Evolutionary conservation across 495 filamentous ascomycete genomes (phyloP), one percentile per base, ranked within the genome.

Genomic region (Tuber brumale): DNA sequence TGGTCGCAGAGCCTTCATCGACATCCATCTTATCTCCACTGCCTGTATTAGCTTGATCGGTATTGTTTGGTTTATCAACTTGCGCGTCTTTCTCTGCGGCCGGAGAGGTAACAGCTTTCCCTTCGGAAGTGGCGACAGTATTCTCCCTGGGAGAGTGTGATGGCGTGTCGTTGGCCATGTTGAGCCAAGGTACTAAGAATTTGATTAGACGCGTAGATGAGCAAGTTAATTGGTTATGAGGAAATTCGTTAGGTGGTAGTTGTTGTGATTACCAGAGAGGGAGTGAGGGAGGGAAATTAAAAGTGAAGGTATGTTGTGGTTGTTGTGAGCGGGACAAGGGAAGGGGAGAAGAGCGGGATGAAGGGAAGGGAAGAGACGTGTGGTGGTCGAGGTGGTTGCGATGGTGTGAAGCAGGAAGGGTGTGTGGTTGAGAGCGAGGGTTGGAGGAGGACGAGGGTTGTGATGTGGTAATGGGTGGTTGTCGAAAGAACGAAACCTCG

Each of bases 121-220:
- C 57, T 66, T 66, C 57, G 69, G 71, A 44, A 35, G 75, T 71
- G 45, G 37, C 74, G 72, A 74, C 71, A 21, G 71, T 70, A 18
- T 80, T n/a, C 61, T 76, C 80, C 76, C 79, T 74, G 39, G 80
- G 71, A 66, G 61, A 75, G 48, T 75, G 74, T 75, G 80, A 75
- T 70, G 77, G 74, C 80, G 80, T 74, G 80, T 82, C 77, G 70
- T 82, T 80, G 70, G 77, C 75, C 81, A 82, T 82, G 66, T 72
- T 72, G 57, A 75, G 42, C 77, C 80, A 70, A 74, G 69, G 39
- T 46, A 70, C 76, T 71, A 71, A 42, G 48, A 70, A 74, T 75
- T 70, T 76, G 76, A 80, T 80, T 71, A 74, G 79, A 74, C 44
- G 57, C 51, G 76, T 72, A 80, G 27, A 48, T 70, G 61, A 74